Conservation (phyloP, 108 stramenopile genomes). For the Fragilariopsis cylindrus region DNA sequence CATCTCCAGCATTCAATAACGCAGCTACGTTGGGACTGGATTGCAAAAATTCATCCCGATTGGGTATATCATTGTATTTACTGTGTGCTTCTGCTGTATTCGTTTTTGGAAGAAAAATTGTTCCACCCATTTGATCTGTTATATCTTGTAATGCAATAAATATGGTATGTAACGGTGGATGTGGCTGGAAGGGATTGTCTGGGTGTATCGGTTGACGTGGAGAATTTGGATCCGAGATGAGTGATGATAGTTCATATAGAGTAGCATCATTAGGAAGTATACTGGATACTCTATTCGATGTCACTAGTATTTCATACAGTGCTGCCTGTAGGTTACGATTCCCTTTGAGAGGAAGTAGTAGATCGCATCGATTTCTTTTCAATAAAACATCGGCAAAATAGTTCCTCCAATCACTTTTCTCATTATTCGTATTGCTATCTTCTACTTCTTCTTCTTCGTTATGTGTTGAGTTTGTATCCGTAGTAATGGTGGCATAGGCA, state of each 20-base stretch:
- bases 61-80: constrained; percentile 11
- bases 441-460: too few relatives aligned
- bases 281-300: constrained; percentile 34
- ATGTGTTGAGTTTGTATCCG: too few relatives aligned
- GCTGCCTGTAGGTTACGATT: too few relatives aligned
- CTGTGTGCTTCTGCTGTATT: constrained; percentile 54
- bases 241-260: constrained; percentile 66
- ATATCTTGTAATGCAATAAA: constrained; percentile 83
- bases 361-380: constrained; percentile 71
- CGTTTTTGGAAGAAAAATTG: constrained; percentile 67
- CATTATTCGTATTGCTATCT: too few relatives aligned
- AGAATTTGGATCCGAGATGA: constrained; percentile 70
- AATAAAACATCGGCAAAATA: constrained; percentile 75
- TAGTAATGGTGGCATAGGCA: too few relatives aligned
- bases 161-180: constrained; percentile 66
- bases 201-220: constrained; percentile 81
- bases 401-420: too few relatives aligned
- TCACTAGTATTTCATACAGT: neutral
- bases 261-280: constrained; percentile 52
- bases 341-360: constrained; percentile 60
- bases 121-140: constrained; percentile 73
- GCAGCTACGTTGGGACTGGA: constrained; percentile 51
- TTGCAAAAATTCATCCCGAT: constrained; percentile 57
- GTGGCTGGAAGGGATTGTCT: constrained; percentile 66
- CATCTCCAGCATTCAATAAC: constrained; percentile 59